Evolutionary conservation across 495 filamentous ascomycete species (phyloP).

Genomic region (Penicillium paxilli): DNA sequence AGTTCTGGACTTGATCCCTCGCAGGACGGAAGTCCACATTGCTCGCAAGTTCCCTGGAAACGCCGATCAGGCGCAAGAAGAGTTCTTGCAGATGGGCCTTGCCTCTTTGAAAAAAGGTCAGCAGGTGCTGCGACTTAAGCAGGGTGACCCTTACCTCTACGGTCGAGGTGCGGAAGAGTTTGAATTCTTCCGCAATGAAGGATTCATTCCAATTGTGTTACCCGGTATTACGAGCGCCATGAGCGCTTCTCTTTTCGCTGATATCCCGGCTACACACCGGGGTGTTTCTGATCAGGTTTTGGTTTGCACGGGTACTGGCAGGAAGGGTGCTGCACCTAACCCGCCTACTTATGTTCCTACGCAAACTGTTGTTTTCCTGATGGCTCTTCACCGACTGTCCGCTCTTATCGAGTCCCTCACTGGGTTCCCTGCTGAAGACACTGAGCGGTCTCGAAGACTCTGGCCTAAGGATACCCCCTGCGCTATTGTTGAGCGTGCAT

Average conservation of each 20-base stretch:
- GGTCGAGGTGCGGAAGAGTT: constrained; percentile 92
- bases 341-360: constrained; percentile 76
- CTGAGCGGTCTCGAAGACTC: constrained; percentile 21
- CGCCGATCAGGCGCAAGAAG: constrained; percentile 88
- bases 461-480: constrained; percentile 71
- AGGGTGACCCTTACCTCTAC: constrained; percentile 96
- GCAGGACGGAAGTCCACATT: constrained; percentile 85
- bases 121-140: constrained; percentile 86
- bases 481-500: constrained; percentile 91
- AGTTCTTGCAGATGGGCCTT: constrained; percentile 80
- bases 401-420: constrained; percentile 69
- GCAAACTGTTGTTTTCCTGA: constrained; percentile 90
- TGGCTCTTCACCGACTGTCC: constrained; percentile 85
- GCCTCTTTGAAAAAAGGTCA: constrained; percentile 68
- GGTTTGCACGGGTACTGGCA: constrained; percentile 90
- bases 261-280: constrained; percentile 84
- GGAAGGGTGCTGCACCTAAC: constrained; percentile 80
- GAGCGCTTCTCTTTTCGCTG: constrained; percentile 83
- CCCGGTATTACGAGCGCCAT: constrained; percentile 90
- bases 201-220: constrained; percentile 70
- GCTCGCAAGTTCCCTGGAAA: constrained; percentile 98
- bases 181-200: constrained; percentile 75
- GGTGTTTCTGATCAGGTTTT: constrained; percentile 90
- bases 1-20: constrained; percentile 85
- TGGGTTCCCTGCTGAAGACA: constrained; percentile 18